These are phyloP conservation scores for Wolfiporia cocos DNA, from an alignment of 1,284 basidiomycete genomes.

Conservation along the genomic window DNA sequence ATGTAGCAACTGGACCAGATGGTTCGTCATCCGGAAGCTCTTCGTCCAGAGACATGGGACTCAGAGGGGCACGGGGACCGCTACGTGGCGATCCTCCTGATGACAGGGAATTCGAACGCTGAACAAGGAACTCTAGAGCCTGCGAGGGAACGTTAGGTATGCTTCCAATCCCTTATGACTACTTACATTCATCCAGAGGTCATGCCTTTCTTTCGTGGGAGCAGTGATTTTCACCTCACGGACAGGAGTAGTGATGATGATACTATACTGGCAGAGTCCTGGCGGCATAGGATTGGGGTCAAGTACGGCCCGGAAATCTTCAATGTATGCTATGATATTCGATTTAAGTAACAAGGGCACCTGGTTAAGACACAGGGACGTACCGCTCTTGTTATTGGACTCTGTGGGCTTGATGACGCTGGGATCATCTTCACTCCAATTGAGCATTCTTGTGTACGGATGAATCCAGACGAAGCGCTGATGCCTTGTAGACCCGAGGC, in stretches of 20 bases:
- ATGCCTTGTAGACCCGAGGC: constrained; percentile 87
- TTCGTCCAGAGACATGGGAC: constrained; percentile 43
- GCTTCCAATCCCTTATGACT: constrained; percentile 2
- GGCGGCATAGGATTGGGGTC: constrained; percentile 93
- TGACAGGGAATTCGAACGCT: constrained; percentile 51
- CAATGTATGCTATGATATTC: constrained; percentile 80
- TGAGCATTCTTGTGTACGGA: constrained; percentile 96
- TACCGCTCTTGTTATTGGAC: constrained; percentile 94
- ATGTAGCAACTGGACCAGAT: constrained; percentile 32
- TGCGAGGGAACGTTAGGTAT: constrained; percentile 24
- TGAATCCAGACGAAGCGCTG: constrained; percentile 99
- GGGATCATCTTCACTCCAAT: constrained; percentile 96
- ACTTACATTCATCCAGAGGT: constrained; percentile 88
- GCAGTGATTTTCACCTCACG: constrained; percentile 98
- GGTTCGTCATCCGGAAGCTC: constrained; percentile 49
- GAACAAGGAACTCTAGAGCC: constrained; percentile 82
- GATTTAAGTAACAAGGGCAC: constrained; percentile 7
- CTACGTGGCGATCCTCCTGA: constrained; percentile 33
- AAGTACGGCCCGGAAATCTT: constrained; percentile 83
- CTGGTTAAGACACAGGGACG: constrained; percentile 29
- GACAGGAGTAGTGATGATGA: constrained; percentile 88
- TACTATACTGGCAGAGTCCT: constrained; percentile 88
- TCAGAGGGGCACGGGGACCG: constrained; percentile 36
- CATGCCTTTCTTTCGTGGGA: constrained; percentile 89
- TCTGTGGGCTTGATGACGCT: constrained; percentile 83